These are phyloP conservation scores for Lachnellula occidentalis DNA, from an alignment of 2,329 filamentous ascomycete species.

Conservation along the genomic window DNA sequence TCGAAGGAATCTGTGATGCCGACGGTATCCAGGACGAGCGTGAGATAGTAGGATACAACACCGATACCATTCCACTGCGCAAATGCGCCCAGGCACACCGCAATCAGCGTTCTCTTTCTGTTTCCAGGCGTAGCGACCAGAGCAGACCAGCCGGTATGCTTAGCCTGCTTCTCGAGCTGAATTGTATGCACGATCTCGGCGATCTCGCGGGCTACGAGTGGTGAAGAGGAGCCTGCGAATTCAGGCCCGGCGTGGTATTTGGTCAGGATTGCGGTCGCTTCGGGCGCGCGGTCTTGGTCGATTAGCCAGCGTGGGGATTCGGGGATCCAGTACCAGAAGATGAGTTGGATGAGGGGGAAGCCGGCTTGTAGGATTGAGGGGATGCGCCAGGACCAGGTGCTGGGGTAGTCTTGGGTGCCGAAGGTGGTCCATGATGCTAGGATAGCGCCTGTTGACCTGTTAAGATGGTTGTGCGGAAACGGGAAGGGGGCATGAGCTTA, in stretches of 20 bases:
- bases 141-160: neutral
- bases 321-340: slow-evolving; percentile 23
- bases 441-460: slow-evolving; percentile 30
- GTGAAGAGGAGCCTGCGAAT: slow-evolving; percentile 33
- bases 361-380: slow-evolving; percentile 17
- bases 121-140: slow-evolving; percentile 3
- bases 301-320: slow-evolving; percentile 34
- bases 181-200: slow-evolving; percentile 12
- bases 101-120: slow-evolving; percentile 7
- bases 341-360: slow-evolving; percentile 1
- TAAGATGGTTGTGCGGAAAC: neutral
- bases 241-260: slow-evolving; percentile 36
- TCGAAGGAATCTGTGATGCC: slow-evolving; percentile 15
- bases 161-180: neutral
- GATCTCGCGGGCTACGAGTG: slow-evolving; percentile 7
- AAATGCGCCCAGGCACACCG: slow-evolving; percentile 1
- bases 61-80: slow-evolving; percentile 12
- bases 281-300: slow-evolving; percentile 28
- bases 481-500: neutral
- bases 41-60: slow-evolving; percentile 34
- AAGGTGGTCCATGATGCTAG: slow-evolving; percentile 39
- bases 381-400: slow-evolving; percentile 20
- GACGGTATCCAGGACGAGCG: slow-evolving; percentile 23
- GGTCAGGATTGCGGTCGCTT: slow-evolving; percentile 33
- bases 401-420: slow-evolving; percentile 26